A percentile compares a stretch with the other conserved stretches of the same genome.
Conservation (phyloP, 257 asterid species). For the Handroanthus guayacan region DNA sequence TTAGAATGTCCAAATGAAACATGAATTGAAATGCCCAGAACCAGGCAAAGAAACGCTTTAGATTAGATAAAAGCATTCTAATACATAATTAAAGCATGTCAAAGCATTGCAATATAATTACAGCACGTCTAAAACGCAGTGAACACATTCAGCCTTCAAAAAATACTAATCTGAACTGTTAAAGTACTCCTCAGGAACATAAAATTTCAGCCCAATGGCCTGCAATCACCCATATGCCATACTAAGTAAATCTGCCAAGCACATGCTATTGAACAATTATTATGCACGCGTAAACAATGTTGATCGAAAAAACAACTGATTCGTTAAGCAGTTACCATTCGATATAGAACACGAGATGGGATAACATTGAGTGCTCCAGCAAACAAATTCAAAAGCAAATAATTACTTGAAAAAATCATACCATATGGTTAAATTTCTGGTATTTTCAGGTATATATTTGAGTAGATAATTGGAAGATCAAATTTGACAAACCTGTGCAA, state of each 20-base stretch:
- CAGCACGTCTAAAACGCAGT: background rate
- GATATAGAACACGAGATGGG: no score
- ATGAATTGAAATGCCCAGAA: no score
- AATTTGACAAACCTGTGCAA: slow-evolving; percentile 71
- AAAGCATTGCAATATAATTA: background rate
- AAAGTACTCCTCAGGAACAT: slow-evolving; percentile 78
- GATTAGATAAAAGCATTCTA: background rate
- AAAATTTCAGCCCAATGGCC: slow-evolving; percentile 81
- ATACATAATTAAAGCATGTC: background rate
- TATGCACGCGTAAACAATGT: background rate
- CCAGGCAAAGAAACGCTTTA: background rate
- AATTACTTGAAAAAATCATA: background rate
- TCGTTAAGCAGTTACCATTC: background rate
- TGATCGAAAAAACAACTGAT: background rate
- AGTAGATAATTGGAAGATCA: no score
- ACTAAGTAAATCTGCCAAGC: slow-evolving; percentile 11
- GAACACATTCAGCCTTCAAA: no score
- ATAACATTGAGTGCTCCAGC: background rate
- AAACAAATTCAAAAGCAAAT: slow-evolving; percentile 16
- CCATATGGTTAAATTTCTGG: background rate
- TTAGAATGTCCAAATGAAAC: no score
- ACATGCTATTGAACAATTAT: background rate
- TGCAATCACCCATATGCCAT: slow-evolving; percentile 46
- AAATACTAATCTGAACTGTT: slow-evolving; percentile 36
- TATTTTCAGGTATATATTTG: background rate